Evolutionary conservation across 441 rosid species (phyloP), one percentile per base, ranked within the genome.

Genomic region (Adansonia gregorii): DNA sequence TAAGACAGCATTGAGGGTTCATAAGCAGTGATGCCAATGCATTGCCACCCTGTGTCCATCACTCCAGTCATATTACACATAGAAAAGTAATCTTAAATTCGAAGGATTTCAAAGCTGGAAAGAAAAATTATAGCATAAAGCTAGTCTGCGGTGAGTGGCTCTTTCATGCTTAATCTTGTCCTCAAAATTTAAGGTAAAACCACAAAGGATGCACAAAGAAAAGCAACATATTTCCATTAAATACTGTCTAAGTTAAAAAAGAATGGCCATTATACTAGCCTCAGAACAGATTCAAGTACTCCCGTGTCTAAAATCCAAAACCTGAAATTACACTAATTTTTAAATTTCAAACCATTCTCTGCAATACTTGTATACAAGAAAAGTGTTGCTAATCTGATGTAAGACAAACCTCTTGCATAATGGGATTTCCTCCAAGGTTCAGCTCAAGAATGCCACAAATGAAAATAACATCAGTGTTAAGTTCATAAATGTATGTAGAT

Each of bases 371-470:
- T 35, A 35, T 17, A 9, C 70, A 41, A 17, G 1, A 41, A 43
- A 66, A 66, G 22, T 39, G 14, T 39, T 39, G 45, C n/a, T 43
- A 67, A 76, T 76, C 20, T 61, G 48, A 75, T 22, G 69, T 64
- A 76, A 80, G 70, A 74, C 85, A 71, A 78, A 96, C 98, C 99
- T 93, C 95, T 80, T 86, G 84, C 52, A 74, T 76, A 72, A 97
- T 80, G 80, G 82, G 80, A 81, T 94, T 97, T 76, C 97, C 98
- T 83, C 91, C 95, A 51, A 94, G 86, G 78, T 91, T 89, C 76
- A 97, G 88, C 82, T 94, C 97, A 74, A 83, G 61, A 78, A 92
- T 88, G 80, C 91, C 82, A 73, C 82, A 76, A 66, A 84, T 81
- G 78, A 91, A 77, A 69, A 83, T 74, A 73, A 70, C 77, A 64